Conservation (phyloP, 2,329 filamentous ascomycete species). For the Anisogramma anomala region DNA sequence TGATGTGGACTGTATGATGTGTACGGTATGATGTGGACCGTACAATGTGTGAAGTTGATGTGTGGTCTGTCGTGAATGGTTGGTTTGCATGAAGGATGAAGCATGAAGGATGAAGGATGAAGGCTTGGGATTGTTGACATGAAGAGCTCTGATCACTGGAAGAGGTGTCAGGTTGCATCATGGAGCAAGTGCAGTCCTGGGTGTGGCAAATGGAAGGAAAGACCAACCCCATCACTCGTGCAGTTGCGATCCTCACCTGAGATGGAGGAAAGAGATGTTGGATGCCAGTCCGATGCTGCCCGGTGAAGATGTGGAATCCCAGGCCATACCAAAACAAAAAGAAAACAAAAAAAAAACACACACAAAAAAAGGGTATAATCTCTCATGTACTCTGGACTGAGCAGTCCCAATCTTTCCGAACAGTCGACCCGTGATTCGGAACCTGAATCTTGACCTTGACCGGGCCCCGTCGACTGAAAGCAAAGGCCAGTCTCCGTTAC, state of each 20-base stretch:
- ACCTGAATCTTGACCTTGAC: neutral
- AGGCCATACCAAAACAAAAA: neutral
- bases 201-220: neutral
- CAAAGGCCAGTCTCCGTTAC: slow-evolving; percentile 8
- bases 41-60: too few species aligned
- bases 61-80: too few species aligned
- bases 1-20: too few species aligned
- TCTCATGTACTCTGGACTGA: slow-evolving; percentile 1
- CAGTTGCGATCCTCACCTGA: too few species aligned
- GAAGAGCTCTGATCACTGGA: neutral
- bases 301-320: neutral
- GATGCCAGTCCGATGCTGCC: too few species aligned
- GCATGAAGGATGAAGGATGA: too few species aligned
- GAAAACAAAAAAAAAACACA: slow-evolving; percentile 2
- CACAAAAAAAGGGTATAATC: slow-evolving; percentile 8
- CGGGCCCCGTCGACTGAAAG: neutral
- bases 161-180: neutral
- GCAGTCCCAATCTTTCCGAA: neutral
- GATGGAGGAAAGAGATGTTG: too few species aligned
- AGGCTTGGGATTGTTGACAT: neutral
- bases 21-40: too few species aligned
- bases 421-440: neutral
- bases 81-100: too few species aligned
- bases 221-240: neutral
- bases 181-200: neutral